A percentile compares a stretch with the other conserved stretches of the same genome.
These are phyloP conservation scores for Cornus kousa DNA, from an alignment of 148 eudicot genomes.

Conservation along the genomic window DNA sequence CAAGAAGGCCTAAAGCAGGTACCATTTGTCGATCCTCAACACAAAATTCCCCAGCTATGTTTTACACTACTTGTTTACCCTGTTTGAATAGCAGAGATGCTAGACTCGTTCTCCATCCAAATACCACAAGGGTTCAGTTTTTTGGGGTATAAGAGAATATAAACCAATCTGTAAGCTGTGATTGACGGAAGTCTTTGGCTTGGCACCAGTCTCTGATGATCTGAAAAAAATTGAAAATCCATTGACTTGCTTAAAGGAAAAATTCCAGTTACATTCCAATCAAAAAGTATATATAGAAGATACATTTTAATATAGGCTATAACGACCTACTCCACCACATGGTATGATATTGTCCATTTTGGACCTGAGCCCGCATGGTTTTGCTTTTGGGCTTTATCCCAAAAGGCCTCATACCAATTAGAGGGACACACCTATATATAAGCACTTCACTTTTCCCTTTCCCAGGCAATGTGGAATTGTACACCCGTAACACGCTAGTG, in stretches of 20 bases:
- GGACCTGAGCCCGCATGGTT: no score
- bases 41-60: neutral
- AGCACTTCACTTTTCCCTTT: no score
- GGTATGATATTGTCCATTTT: no score
- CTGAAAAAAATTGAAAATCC: constrained; percentile 17
- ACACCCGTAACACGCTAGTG: no score
- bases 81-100: constrained; percentile 59
- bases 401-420: no score
- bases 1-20: neutral
- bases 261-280: neutral
- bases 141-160: constrained; percentile 38
- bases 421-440: no score
- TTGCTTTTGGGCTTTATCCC: no score
- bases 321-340: no score
- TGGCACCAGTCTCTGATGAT: constrained; percentile 28
- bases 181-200: constrained; percentile 29
- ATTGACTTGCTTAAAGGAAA: neutral
- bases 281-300: neutral
- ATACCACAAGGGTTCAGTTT: constrained; percentile 34
- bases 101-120: constrained; percentile 60
- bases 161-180: constrained; percentile 27
- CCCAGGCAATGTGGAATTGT: no score
- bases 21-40: neutral
- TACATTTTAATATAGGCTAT: neutral
- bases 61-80: constrained; percentile 17